A percentile compares a stretch with the other conserved stretches of the same genome.
Conservation (phyloP, 192 early-diverging fungal genomes). For the Gaertneriomyces sp. region DNA sequence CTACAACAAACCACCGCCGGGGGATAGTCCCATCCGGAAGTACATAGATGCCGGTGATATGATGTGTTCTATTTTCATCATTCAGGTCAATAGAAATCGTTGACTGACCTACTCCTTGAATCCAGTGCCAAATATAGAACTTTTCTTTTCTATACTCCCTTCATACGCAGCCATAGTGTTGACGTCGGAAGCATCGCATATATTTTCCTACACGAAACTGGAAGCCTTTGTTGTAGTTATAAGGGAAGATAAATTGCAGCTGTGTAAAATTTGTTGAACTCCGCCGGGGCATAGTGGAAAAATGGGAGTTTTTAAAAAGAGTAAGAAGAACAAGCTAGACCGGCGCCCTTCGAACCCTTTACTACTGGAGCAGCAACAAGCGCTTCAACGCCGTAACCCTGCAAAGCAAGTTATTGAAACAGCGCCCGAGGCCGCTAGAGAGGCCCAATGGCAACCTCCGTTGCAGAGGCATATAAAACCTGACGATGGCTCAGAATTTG, state of each 20-base stretch:
- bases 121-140: no score
- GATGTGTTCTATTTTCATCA: no score
- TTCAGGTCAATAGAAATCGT: no score
- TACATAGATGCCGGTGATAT: no score
- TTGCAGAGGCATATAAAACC: constrained; percentile 45
- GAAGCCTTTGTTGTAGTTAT: no score
- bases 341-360: constrained; percentile 12
- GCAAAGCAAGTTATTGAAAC: constrained; percentile 7
- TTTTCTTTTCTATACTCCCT: no score
- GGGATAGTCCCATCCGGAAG: no score
- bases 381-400: constrained; percentile 16
- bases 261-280: neutral
- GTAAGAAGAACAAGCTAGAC: constrained; percentile 18
- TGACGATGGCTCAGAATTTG: constrained; percentile 35
- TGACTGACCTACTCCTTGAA: no score
- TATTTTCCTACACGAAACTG: no score
- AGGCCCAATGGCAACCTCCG: constrained; percentile 43
- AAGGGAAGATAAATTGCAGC: neutral
- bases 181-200: no score
- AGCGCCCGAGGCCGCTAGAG: constrained; percentile 27
- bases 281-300: neutral
- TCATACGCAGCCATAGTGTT: no score
- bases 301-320: constrained; percentile 18
- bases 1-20: no score
- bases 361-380: constrained; percentile 16